phyloP scores from a whole-genome alignment of 1,139 yeast genomes.

The Kodamaea arcana region DNA sequence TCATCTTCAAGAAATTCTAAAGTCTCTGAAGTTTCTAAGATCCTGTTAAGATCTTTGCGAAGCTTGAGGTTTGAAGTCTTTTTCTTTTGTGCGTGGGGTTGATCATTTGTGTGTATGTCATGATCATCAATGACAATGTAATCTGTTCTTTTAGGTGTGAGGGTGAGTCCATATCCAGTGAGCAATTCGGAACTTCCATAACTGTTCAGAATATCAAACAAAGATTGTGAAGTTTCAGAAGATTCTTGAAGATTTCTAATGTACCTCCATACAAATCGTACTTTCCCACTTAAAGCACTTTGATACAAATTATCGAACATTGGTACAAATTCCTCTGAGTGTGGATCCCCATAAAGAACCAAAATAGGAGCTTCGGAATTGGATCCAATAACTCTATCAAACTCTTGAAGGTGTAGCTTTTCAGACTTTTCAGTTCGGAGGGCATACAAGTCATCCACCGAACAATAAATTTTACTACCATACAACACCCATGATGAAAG shows the following conservation, averaged over 20 bases:
- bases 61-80: slow-evolving; percentile 4
- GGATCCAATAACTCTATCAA: slow-evolving; percentile 60
- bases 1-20: slow-evolving; percentile 14
- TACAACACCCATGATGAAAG: slow-evolving; percentile 48
- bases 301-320: slow-evolving; percentile 59
- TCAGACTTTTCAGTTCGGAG: slow-evolving; percentile 36
- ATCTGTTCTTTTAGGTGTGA: slow-evolving; percentile 60
- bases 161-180: slow-evolving; percentile 64
- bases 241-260: slow-evolving; percentile 27
- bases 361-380: slow-evolving; percentile 37
- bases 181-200: slow-evolving; percentile 28
- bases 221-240: too few species aligned
- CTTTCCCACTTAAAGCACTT: slow-evolving; percentile 60
- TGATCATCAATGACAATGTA: slow-evolving; percentile 62
- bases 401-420: slow-evolving; percentile 27
- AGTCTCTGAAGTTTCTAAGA: slow-evolving; percentile 6
- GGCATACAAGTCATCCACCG: slow-evolving; percentile 66
- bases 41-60: slow-evolving; percentile 11
- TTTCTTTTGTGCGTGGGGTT: background rate
- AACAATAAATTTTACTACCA: slow-evolving; percentile 56
- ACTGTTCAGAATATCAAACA: too few species aligned
- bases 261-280: slow-evolving; percentile 76
- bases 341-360: slow-evolving; percentile 50
- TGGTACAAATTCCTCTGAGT: slow-evolving; percentile 43
- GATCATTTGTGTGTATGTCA: slow-evolving; percentile 16